Percentiles rank a stretch among this genome's conserved stretches.
These are phyloP conservation scores for Tolypocladium guangdongense DNA, from an alignment of 2,329 filamentous ascomycete genomes.

Conservation along the genomic window DNA sequence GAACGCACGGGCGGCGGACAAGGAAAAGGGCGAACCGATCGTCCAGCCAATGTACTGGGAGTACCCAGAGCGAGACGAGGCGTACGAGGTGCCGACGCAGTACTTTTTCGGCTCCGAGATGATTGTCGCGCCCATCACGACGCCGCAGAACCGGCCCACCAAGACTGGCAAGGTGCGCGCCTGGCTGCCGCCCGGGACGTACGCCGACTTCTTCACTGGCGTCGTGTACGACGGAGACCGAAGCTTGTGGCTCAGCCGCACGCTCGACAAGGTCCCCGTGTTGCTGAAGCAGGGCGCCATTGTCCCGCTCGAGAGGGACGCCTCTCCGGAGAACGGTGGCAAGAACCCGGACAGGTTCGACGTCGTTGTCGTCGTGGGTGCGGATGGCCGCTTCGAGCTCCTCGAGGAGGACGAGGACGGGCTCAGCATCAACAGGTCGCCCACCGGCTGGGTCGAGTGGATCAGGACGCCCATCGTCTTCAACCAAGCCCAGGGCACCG, in stretches of 20 bases:
- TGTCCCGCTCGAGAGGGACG: conserved; percentile 38
- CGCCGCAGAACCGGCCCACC: conserved; percentile 33
- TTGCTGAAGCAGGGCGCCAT: conserved; percentile 46
- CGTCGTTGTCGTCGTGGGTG: conserved; percentile 34
- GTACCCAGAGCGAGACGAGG: conserved; percentile 37
- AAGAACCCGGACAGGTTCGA: conserved; percentile 35
- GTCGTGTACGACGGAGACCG: conserved; percentile 46
- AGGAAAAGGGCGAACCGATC: conserved; percentile 37
- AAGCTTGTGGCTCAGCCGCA: conserved; percentile 38
- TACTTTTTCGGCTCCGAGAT: conserved; percentile 48
- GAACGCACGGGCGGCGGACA: conserved; percentile 33
- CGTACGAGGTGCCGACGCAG: conserved; percentile 46
- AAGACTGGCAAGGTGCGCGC: conserved; percentile 35
- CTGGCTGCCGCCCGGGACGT: conserved; percentile 45
- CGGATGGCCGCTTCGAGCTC: conserved; percentile 30
- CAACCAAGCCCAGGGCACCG: conserved; percentile 3
- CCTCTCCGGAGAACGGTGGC: conserved; percentile 33
- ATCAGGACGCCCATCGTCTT: conserved; percentile 4
- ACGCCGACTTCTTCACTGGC: conserved; percentile 48
- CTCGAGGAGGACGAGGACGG: conserved; percentile 5
- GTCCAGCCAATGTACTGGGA: conserved; percentile 55
- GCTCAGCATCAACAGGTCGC: background rate
- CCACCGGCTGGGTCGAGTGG: conserved; percentile 1
- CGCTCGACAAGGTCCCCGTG: conserved; percentile 38
- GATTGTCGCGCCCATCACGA: conserved; percentile 45